Evolutionary conservation across 1,284 basidiomycete genomes (phyloP), one percentile per base, ranked within the genome.

Genomic region (Ceratobasidium sp.): DNA sequence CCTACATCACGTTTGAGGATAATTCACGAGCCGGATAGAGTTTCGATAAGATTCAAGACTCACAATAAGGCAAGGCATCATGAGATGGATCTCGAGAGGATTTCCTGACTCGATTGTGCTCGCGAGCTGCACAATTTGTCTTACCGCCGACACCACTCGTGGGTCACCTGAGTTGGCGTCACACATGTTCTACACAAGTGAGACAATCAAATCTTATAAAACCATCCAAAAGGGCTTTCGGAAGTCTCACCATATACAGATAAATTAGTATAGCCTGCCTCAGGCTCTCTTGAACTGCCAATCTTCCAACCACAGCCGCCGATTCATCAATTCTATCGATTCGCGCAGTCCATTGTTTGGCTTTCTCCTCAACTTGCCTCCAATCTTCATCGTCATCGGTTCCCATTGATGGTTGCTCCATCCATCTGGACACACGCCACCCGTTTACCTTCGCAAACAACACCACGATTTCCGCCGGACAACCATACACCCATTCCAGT

Each of bases 261-360:
- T 69, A 69, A 1, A 69, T 69, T n/a, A 69, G 23, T 46, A 40
- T 28, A 1, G 23, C 46, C 1, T 51, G 67, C 26, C 67, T 39
- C 67, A 44, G 55, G 33, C 46, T 9, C 67, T 69, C 67, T 39
- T 69, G 67, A 28, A 69, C 33, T 33, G 67, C 67, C 67, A 69
- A 39, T 28, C 67, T 69, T 15, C 46, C 33, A 55, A 69, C 39
- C 9, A 33, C 18, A 18, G 12, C 39, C 9, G 51, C 49, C 6
- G 67, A 46, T n/a, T 40, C 20, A 23, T 69, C 67, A 33, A 33
- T 33, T 10, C 53, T 18, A 13, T 69, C 49, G 28, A 69, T 33
- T 26, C 6, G 51, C 2, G 67, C 46, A 1, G 9, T 55, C 67
- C 67, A 69, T n/a, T 39, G 15, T 9, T 18, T 6, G 10, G 53